Percentiles rank a stretch among this genome's conserved stretches.
phyloP scores from a whole-genome alignment of 2,329 filamentous ascomycete species.

The Xylariaceae sp. region DNA sequence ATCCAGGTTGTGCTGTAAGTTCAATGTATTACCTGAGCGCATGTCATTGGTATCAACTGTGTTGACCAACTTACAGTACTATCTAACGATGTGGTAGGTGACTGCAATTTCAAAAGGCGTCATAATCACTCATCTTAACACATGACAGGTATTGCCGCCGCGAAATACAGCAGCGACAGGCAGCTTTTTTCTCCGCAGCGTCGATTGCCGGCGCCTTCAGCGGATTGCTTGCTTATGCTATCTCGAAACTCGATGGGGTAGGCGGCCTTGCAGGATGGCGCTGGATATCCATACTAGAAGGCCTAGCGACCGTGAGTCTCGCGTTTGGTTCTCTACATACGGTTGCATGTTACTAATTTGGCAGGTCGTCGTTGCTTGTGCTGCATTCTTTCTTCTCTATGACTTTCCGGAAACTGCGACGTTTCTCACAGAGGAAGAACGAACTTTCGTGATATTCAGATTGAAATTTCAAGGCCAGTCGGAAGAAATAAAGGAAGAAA shows the following conservation, averaged over 20 bases:
- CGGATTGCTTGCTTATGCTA: slow-evolving; percentile 68
- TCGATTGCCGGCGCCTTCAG: slow-evolving; percentile 77
- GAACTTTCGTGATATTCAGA: slow-evolving; percentile 66
- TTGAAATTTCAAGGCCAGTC: slow-evolving; percentile 63
- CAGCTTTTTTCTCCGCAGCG: slow-evolving; percentile 80
- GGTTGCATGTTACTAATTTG: background rate
- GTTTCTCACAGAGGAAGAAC: slow-evolving; percentile 71
- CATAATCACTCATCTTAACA: too few species aligned
- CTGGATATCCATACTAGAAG: slow-evolving; percentile 69
- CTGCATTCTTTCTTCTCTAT: slow-evolving; percentile 69
- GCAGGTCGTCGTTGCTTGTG: slow-evolving; percentile 55
- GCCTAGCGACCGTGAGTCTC: slow-evolving; percentile 58
- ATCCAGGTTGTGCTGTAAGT: slow-evolving; percentile 32
- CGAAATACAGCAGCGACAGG: slow-evolving; percentile 55
- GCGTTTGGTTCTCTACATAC: too few species aligned
- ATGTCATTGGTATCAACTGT: background rate
- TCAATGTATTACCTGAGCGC: background rate
- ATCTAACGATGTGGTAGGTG: slow-evolving; percentile 51
- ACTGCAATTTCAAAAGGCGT: background rate
- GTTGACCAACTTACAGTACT: slow-evolving; percentile 37
- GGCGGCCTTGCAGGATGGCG: slow-evolving; percentile 59
- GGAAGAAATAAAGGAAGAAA: slow-evolving; percentile 40
- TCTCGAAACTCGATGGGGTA: slow-evolving; percentile 66
- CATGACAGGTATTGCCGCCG: slow-evolving; percentile 46
- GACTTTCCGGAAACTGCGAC: slow-evolving; percentile 78